Evolutionary conservation across 495 filamentous ascomycete genomes (phyloP), one percentile per base, ranked within the genome.

Genomic region (Podospora tetraspora): DNA sequence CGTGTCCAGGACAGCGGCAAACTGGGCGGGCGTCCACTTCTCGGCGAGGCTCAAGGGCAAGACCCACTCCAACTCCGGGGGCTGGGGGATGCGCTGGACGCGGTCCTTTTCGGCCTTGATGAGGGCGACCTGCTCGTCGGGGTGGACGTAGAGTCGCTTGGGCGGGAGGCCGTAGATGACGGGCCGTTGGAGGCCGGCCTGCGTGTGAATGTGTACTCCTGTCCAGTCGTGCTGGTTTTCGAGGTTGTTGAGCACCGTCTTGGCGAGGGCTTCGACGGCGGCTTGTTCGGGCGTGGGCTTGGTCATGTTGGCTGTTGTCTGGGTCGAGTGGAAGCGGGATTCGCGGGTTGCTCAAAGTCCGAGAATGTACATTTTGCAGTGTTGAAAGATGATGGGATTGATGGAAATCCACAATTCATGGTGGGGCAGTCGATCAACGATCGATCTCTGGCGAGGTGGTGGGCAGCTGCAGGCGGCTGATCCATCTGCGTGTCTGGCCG

Each of bases 91-190:
- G 30, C 65, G 71, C 62, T 78, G 24, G 70, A 76, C 71, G 3
- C 72, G 68, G 30, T 76, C 76, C 66, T 80, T 77, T 65, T 83
- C 79, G 57, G 80, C 80, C 77, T 91, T 88, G 65, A 96, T 79
- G 76, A 92, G 85, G 70, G 87, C 89, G 57, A 93, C 85, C 79
- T 96, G 93, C 78, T 96, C 92, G 77, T 97, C 95, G 7, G 95
- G 95, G 77, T 99, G 94, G 64, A 91, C 85, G 80, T 99, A 98
- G 24, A 96, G 84, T 7, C 88, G 86, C 62, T 90, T 86, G 7
- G 95, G 93, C 9, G 95, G 94, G n/a, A 97, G 83, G 6, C 95
- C 95, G 6, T 92, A 92, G 61, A 99, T 83, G 69, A 99, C 77
- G 2, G 87, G 89, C 43, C 88, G 81, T 7, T 84, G 83, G 4